Percentiles rank a stretch among this genome's conserved stretches.
These are phyloP conservation scores for Populus hybrid DNA, from an alignment of 441 rosid genomes.

Conservation along the genomic window DNA sequence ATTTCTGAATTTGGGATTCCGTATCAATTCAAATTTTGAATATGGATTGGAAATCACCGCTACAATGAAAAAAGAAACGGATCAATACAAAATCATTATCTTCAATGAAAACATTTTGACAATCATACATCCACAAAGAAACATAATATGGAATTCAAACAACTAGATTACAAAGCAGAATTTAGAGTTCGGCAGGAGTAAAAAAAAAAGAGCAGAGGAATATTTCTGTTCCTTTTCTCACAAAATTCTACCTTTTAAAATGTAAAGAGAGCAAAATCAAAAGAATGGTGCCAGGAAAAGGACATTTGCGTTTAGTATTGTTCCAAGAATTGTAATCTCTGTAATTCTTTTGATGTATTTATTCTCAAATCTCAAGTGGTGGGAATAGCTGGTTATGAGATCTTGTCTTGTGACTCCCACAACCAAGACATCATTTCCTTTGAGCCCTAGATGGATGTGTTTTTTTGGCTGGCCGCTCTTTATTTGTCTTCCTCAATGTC, in stretches of 20 bases:
- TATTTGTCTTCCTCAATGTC: too few relatives aligned
- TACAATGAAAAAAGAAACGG: conserved; percentile 25
- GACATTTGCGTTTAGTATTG: not conserved
- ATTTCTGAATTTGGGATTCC: conserved; percentile 53
- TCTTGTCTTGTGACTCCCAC: not conserved
- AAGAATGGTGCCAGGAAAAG: not conserved
- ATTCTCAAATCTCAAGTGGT: not conserved
- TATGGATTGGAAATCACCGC: conserved; percentile 54
- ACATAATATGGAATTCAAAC: not conserved
- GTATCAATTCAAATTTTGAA: conserved; percentile 10
- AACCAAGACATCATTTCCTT: not conserved
- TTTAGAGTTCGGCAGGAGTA: not conserved
- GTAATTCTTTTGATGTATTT: not conserved
- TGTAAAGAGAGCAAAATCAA: not conserved
- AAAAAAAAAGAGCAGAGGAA: not conserved
- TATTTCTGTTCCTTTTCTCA: not conserved
- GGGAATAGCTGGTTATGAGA: not conserved
- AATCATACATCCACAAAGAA: not conserved
- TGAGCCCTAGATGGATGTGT: not conserved
- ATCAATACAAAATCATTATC: not conserved
- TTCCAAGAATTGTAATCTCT: conserved; percentile 2
- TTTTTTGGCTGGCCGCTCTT: too few relatives aligned
- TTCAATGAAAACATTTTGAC: not conserved
- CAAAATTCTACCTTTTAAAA: not conserved
- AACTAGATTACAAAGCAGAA: not conserved